Conservation (phyloP, 2,329 filamentous ascomycete genomes). For the Colletotrichum spinosum region DNA sequence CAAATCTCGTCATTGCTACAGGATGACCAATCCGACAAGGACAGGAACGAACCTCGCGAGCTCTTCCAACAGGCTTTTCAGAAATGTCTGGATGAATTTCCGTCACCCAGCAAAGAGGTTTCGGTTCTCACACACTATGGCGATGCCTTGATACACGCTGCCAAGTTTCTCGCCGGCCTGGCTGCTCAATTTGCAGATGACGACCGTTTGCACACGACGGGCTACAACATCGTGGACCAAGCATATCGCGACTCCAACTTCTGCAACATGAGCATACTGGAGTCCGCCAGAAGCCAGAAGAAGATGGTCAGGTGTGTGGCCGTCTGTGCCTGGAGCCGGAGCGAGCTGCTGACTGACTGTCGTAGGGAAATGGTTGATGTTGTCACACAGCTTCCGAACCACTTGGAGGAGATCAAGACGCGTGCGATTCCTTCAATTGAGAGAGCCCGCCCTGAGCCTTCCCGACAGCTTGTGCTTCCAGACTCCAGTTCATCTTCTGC, state of each 20-base stretch:
- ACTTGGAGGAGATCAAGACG: slow-evolving; percentile 13
- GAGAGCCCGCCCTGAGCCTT: not conserved
- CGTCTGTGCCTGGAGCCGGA: not conserved
- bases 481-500: slow-evolving; percentile 36
- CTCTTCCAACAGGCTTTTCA: slow-evolving; percentile 10
- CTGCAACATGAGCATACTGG: slow-evolving; percentile 31
- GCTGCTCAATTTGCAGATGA: slow-evolving; percentile 18
- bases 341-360: not conserved
- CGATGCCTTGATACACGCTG: slow-evolving; percentile 16
- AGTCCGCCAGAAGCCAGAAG: slow-evolving; percentile 21
- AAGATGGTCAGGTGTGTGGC: slow-evolving; percentile 27
- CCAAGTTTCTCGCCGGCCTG: slow-evolving; percentile 9
- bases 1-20: slow-evolving; percentile 23
- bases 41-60: slow-evolving; percentile 13
- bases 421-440: slow-evolving; percentile 10
- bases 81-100: slow-evolving; percentile 3
- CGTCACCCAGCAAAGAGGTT: slow-evolving; percentile 9
- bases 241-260: slow-evolving; percentile 11
- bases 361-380: slow-evolving; percentile 21
- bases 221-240: slow-evolving; percentile 29
- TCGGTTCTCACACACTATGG: slow-evolving; percentile 14
- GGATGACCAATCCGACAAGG: slow-evolving; percentile 20
- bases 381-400: not conserved
- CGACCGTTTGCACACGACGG: slow-evolving; percentile 26
- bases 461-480: slow-evolving; percentile 8